phyloP scores from a whole-genome alignment of 192 early-diverging fungal genomes.

The Mortierella claussenii region DNA sequence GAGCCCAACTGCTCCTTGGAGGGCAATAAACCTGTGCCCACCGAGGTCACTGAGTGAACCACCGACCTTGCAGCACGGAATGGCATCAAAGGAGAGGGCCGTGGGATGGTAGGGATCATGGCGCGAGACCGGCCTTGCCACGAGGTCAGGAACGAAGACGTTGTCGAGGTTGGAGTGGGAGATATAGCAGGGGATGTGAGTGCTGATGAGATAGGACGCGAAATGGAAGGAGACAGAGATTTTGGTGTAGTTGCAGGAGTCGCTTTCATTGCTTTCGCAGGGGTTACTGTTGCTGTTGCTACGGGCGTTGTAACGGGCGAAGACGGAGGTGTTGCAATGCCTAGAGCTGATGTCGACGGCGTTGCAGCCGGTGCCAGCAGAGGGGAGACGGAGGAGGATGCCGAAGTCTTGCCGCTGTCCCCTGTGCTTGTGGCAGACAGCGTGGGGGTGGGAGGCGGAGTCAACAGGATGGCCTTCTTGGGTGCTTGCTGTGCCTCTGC shows the following conservation, averaged over 20 bases:
- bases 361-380: not conserved
- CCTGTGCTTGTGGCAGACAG: not conserved
- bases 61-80: constrained; percentile 37
- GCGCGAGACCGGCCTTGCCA: constrained; percentile 41
- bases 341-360: not conserved
- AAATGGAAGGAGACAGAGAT: not conserved
- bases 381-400: not conserved
- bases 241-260: not conserved
- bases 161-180: too few relatives aligned
- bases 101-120: constrained; percentile 41
- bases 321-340: not conserved
- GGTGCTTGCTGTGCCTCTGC: not conserved
- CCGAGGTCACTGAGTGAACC: constrained; percentile 31
- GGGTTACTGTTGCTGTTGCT: not conserved
- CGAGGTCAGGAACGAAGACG: constrained; percentile 39
- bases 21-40: constrained; percentile 31
- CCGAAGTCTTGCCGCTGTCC: not conserved
- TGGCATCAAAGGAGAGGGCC: constrained; percentile 43
- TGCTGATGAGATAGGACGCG: not conserved
- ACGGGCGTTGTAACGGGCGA: not conserved
- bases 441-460: not conserved
- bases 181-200: too few relatives aligned
- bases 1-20: constrained; percentile 41
- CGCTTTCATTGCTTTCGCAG: not conserved
- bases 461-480: not conserved